Base-by-base conservation (phyloP, 108 stramenopile genomes). In the Discostella stelligeroides region DNA sequence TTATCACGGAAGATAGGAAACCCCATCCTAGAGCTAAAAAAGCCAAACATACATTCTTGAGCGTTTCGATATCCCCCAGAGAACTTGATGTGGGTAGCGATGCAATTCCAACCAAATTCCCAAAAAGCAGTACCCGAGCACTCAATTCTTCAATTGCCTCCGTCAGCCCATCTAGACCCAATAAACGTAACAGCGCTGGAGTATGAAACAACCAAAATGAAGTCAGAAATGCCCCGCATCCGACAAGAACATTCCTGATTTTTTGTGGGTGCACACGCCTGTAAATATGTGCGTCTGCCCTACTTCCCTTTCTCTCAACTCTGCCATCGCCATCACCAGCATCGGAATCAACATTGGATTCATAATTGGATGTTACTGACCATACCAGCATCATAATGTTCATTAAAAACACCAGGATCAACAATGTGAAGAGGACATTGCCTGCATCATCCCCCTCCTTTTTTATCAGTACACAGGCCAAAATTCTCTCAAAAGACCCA, bases 201-300 rank as follows among this genome's bases (percentile, higher is more conserved):
- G 79, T 80, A 47, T 69, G 59, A 47, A 80, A 75, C 11, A 80
- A 39, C 79, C 79, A 80, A 24, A 75, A 45, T 24, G 79, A 74
- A 28, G 59, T 24, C 12, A 75, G 21, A 30, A 50, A 34, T n/a
- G 68, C 21, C 46, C 54, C 59, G 2, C 51, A 17, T 40, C 58
- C 66, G 25, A 51, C 42, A 43, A 77, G 23, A 63, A 77, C 63
- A 6, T 57, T 63, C 42, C 49, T 70, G 56, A 51, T 68, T 34
- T 59, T 65, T 23, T 49, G 41, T 14, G 53, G 61, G 43, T 63
- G 21, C 18, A 77, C 25, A 34, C 76, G 68, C 43, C 39, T 66
- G 25, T 42, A 59, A 18, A 38, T 12, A n/a, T 53, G 17, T 10
- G 2, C 14, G n/a, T 29, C 50, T 1, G 41, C 40, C 5, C 40